Base-by-base conservation (phyloP, 1,284 basidiomycete species). In the Puccinia coronata region DNA sequence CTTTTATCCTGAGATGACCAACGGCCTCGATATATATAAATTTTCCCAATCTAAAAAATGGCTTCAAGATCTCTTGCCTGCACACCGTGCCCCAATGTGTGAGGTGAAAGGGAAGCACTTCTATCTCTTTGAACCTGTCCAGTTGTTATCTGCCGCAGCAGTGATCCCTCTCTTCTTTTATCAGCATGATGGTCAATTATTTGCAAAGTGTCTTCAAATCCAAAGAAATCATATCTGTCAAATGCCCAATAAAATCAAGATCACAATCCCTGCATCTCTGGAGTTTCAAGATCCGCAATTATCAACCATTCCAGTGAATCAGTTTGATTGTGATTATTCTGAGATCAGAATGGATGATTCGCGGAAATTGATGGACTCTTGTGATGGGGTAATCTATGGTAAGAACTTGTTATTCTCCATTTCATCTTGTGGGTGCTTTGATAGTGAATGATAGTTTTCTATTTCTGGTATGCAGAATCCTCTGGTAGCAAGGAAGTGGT, bases 111-210 rank as follows among this genome's bases (percentile, higher is more conserved):
- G 34, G 0, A 71, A 43, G 51, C 69, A 71, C 11, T 71, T 71
- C n/a, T 71, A 71, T 43, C 49, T 71, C n/a, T 71, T 51, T 53
- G 43, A 71, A 36, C 69, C 69, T 1, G 69, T 71, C 8, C 43
- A 51, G n/a, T 9, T 51, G 9, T 28, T 6, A 0, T 43, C 43
- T 23, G 23, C 20, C 18, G 47, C 25, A 9, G 28, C 51, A 9
- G 69, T 71, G 9, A 23, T 71, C 2, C 69, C 69, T 9, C 49
- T 71, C 4, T 71, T 71, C n/a, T 71, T 71, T 18, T 71, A 71
- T 14, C 34, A 43, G 18, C 11, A 49, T 28, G 28, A 71, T 0
- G 0, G 6, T 0, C 1, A n/a, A 20, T 4, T 51, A 23, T 16
- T 1, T 18, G 41, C 69, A 49, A 71, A 71, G 12, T 71, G 69